Percentiles rank a stretch among this genome's conserved stretches.
phyloP scores from a whole-genome alignment of 345 rosid genomes.

The Turritis glabra region DNA sequence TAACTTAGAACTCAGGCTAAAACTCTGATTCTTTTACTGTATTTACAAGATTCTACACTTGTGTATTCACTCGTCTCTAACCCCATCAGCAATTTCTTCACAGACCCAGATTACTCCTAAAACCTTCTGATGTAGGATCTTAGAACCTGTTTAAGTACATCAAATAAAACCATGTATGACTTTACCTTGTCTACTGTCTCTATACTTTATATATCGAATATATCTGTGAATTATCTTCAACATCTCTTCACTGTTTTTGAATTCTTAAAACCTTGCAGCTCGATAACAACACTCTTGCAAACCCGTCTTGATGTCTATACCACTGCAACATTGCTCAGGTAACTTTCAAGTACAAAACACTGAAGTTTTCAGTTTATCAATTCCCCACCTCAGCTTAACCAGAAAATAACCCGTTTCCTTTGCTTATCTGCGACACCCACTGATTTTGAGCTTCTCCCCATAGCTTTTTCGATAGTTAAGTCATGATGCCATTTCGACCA shows the following conservation, averaged over 20 bases:
- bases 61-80: background rate
- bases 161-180: too few species aligned
- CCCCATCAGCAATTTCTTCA: background rate
- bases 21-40: too few species aligned
- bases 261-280: background rate
- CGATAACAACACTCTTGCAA: background rate
- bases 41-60: background rate
- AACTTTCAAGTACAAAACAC: background rate
- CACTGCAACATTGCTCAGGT: background rate
- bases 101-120: background rate
- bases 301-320: background rate
- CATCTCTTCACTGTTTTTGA: too few species aligned
- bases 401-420: background rate
- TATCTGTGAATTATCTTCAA: too few species aligned
- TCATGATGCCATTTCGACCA: too few species aligned
- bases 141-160: background rate
- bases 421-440: too few species aligned
- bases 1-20: background rate
- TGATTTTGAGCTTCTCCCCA: background rate
- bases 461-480: too few species aligned
- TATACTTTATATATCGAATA: too few species aligned
- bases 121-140: background rate
- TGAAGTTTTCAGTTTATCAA: too few species aligned
- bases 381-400: too few species aligned
- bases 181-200: too few species aligned